These are phyloP conservation scores for Solanum pimpinellifolium DNA, from an alignment of 257 asterid species.

Conservation along the genomic window DNA sequence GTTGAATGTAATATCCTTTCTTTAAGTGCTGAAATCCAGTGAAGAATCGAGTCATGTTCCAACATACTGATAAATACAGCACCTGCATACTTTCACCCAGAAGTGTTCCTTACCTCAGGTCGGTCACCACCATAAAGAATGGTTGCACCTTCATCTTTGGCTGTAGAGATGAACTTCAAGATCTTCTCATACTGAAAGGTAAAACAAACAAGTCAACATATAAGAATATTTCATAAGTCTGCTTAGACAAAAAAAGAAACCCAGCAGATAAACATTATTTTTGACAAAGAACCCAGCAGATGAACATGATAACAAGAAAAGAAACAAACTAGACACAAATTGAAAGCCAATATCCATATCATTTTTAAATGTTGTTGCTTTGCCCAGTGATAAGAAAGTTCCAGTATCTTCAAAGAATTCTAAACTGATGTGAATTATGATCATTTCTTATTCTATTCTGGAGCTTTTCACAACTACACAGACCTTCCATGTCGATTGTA, in stretches of 20 bases:
- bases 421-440: background rate
- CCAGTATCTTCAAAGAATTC: background rate
- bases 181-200: slow-evolving; percentile 65
- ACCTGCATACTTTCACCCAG: background rate
- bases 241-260: background rate
- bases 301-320: background rate
- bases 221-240: background rate
- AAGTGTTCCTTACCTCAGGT: slow-evolving; percentile 43
- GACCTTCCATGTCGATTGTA: background rate
- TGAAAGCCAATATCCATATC: background rate
- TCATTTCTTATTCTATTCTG: background rate
- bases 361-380: background rate
- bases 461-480: background rate
- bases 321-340: background rate
- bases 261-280: background rate
- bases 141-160: slow-evolving; percentile 83
- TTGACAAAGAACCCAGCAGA: background rate
- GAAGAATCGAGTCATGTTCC: background rate
- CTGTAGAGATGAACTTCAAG: slow-evolving; percentile 55
- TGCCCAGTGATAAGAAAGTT: background rate
- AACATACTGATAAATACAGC: background rate
- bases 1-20: slow-evolving; percentile 71
- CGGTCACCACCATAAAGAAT: slow-evolving; percentile 71
- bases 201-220: background rate
- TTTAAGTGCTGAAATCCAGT: slow-evolving; percentile 53